Evolutionary conservation across 1,139 yeast species (phyloP).

Genomic region (Debaryomyces fabryi): DNA sequence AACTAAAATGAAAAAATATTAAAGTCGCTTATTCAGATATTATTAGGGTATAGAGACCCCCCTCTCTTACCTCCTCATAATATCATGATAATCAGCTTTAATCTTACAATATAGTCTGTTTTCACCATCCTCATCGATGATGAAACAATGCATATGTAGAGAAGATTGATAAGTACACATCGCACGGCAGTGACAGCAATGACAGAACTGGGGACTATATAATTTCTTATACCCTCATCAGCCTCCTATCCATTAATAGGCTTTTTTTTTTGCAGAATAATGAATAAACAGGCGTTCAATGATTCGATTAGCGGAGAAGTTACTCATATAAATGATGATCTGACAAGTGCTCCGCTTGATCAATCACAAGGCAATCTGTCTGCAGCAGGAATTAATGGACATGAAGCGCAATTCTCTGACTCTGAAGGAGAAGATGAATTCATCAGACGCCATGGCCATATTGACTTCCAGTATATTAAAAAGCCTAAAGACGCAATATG

Average conservation of each 20-base stretch:
- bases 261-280: neutral
- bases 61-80: no score
- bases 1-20: no score
- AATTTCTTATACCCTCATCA: no score
- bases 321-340: neutral
- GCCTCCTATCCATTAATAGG: neutral
- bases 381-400: neutral
- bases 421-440: conserved; percentile 50
- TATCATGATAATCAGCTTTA: no score
- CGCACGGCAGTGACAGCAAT: neutral
- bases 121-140: neutral
- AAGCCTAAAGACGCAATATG: conserved; percentile 47
- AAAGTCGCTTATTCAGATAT: no score
- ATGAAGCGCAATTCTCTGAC: conserved; percentile 25
- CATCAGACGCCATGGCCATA: conserved; percentile 52
- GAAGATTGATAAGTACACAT: neutral
- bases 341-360: neutral
- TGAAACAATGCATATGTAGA: neutral
- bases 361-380: neutral
- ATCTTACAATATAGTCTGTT: no score
- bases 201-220: neutral
- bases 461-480: conserved; percentile 50
- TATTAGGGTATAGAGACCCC: no score
- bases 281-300: neutral
- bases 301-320: neutral